Evolutionary conservation across 495 filamentous ascomycete species (phyloP), one percentile per base, ranked within the genome.

Genomic region (Aspergillus campestris): DNA sequence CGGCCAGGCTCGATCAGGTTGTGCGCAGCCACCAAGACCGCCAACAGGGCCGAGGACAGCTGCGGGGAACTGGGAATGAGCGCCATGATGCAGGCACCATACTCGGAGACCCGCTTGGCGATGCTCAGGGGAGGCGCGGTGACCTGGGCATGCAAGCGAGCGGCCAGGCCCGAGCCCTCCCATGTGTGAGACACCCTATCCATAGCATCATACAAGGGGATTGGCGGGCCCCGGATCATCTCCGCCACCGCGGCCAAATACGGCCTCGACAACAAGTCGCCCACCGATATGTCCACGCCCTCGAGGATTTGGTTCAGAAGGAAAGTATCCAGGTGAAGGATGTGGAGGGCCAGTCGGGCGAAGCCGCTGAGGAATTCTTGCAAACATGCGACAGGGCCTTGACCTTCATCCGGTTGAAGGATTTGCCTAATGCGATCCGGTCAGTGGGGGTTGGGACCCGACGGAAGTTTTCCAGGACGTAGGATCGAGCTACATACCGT

Each of bases 311-410:
- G 55, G 11, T 42, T 48, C 38, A 70, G 40, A 11, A 53, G 14
- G 8, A 47, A 6, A 30, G 40, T 64, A 43, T 73, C 70, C 45
- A 67, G 42, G n/a, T 44, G 45, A 18, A 70, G 36, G 12, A 73
- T 46, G 30, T 68, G 68, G 7, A 70, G 40, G 3, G 65, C 47
- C 14, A 73, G 51, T 9, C 53, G 57, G 29, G 58, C 59, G 44
- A 55, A 71, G 34, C 56, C 49, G 13, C 66, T 38, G 38, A 70
- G 49, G 14, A 70, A 66, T 12, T 67, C 65, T 44, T 69, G 62
- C 8, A 71, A 44, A 34, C 55, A 58, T 4, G 29, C 31, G 51
- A 57, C 58, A 12, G 49, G 38, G 4, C 53, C 55, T 7, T 47
- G 45, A 8, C 58, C 60, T 41, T 60, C 56, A 42, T 65, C 56